Percentiles rank a stretch among this genome's conserved stretches.
Conservation (phyloP, 2,329 filamentous ascomycete genomes). For the Penicillium glabrum region DNA sequence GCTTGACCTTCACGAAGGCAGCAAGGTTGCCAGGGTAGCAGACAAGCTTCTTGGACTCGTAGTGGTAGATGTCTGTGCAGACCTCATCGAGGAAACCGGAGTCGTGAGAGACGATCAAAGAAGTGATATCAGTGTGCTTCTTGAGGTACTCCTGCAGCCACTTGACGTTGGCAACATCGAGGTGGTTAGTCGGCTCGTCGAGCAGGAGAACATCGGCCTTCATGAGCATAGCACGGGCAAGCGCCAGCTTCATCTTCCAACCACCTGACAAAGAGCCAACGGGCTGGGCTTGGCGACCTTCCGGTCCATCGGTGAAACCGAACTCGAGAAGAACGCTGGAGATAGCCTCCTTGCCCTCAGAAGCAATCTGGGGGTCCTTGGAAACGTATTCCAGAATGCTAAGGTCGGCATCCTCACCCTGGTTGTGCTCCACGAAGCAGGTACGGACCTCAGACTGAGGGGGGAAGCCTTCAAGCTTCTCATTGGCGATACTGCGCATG, state of each 20-base stretch:
- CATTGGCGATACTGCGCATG: constrained; percentile 93
- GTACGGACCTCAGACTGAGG: constrained; percentile 88
- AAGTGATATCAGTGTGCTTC: constrained; percentile 93
- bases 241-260: constrained; percentile 99
- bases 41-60: constrained; percentile 91
- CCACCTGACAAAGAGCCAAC: constrained; percentile 95
- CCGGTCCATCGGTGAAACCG: constrained; percentile 86
- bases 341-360: constrained; percentile 77
- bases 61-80: constrained; percentile 98
- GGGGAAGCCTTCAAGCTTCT: constrained; percentile 96
- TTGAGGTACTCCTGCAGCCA: constrained; percentile 97
- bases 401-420: constrained; percentile 94
- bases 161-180: constrained; percentile 93
- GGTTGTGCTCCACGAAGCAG: constrained; percentile 98
- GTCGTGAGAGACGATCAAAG: constrained; percentile 97
- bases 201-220: constrained; percentile 93
- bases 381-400: constrained; percentile 91
- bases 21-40: constrained; percentile 53
- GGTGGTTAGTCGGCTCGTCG: constrained; percentile 98
- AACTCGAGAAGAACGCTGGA: constrained; percentile 83
- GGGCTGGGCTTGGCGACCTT: constrained; percentile 82
- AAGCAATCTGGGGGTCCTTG: constrained; percentile 82
- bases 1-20: constrained; percentile 79
- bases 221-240: constrained; percentile 95
- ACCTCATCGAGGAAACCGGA: constrained; percentile 95